Base-by-base conservation (phyloP, 208 protist species). In the Trypanosoma scelopori region DNA sequence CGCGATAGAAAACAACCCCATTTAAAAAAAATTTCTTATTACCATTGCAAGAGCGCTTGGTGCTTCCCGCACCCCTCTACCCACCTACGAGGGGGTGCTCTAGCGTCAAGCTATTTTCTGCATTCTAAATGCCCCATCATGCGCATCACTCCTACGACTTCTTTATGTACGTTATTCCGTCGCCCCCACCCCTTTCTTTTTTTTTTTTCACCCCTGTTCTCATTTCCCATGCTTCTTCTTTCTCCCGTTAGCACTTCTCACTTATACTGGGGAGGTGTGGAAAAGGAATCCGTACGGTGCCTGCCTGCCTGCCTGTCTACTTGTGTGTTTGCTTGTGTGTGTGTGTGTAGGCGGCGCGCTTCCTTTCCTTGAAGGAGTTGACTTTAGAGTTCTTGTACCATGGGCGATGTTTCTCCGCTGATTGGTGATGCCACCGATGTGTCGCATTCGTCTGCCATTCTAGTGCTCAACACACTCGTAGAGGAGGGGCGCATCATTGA, bases 401-500 rank as follows among this genome's bases (percentile, higher is more conserved):
- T 76, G 70, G 23, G 62, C 28, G 70, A 76, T 39, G 20, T 22
- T 11, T 5, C 56, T 18, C 53, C 56, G 20, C 23, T 71, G 13
- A 53, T 85, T 35, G 88, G 85, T 9, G 85, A 93, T 47, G 88
- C 81, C 11, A 79, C 82, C 5, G 90, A 97, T 71, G 88, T 97
- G 35, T 91, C 87, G 3, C 84, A 97, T 65, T 93, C 92, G 25
- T 92, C 83, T 15, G 92, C 92, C 5, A 89, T 91, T 58, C 49
- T 85, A 20, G 65, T 87, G 13, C 64, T 97, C 1, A 81, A 92
- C 69, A 82, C 81, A 1, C 86, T 97, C 42, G 76, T 97, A 3
- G 89, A 95, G 55, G 88, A 96, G 66, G 90, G 92, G 4, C 84
- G 89, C 37, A 79, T 97, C 22, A 72, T 86, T 16, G 85, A 94